Conservation (phyloP, 768 basidiomycete genomes). For the Chalciporus chontae region DNA sequence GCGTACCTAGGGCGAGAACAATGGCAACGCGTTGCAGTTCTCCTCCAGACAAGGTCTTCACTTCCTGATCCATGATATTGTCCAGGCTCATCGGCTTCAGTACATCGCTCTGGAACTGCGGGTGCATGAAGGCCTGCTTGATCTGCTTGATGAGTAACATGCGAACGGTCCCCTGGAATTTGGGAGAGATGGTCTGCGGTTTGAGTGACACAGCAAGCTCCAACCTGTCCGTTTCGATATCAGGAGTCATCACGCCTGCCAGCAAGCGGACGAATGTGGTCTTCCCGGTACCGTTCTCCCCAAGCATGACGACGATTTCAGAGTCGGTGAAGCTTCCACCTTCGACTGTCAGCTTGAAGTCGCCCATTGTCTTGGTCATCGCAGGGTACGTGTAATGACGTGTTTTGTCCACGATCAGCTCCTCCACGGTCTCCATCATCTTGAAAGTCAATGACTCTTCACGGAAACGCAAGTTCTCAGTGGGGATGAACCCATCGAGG, state of each 20-base stretch:
- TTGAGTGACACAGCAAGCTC: constrained; percentile 88
- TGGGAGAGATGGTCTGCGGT: constrained; percentile 97
- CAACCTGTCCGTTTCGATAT: constrained; percentile 78
- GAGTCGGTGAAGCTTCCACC: constrained; percentile 94
- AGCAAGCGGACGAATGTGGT: constrained; percentile 96
- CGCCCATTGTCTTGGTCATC: constrained; percentile 96
- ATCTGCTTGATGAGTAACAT: constrained; percentile 93
- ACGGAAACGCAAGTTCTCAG: constrained; percentile 97
- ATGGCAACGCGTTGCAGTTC: constrained; percentile 98
- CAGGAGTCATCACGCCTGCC: constrained; percentile 83
- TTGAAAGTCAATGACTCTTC: constrained; percentile 95
- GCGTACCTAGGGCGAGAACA: constrained; percentile 79
- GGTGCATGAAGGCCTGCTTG: constrained; percentile 95
- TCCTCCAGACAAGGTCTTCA: constrained; percentile 97
- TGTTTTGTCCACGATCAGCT: constrained; percentile 81
- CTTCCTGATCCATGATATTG: constrained; percentile 94
- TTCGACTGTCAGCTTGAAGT: constrained; percentile 93
- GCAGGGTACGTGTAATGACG: constrained; percentile 87
- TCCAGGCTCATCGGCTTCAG: constrained; percentile 97
- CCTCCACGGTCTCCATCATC: constrained; percentile 96
- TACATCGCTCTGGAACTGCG: constrained; percentile 99
- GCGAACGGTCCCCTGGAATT: constrained; percentile 95
- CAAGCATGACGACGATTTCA: constrained; percentile 98
- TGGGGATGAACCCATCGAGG: constrained; percentile 97
- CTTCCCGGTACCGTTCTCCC: constrained; percentile 99